Evolutionary conservation across 495 filamentous ascomycete genomes (phyloP).

Genomic region (Sabuloglossum arenarium): DNA sequence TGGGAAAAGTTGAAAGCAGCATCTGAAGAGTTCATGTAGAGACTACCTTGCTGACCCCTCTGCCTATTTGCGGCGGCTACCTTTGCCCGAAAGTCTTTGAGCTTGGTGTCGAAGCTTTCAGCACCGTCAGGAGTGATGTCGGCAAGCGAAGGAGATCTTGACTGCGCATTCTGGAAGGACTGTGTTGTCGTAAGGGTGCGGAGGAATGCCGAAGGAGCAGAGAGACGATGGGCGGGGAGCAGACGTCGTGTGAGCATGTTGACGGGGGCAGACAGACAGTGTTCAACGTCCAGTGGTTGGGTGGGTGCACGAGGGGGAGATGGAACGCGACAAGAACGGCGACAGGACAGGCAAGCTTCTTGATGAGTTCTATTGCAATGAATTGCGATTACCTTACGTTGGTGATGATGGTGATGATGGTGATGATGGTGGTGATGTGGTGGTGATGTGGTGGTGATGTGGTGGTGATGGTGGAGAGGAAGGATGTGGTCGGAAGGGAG

Average conservation of each 20-base stretch:
- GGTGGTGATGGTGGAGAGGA: too few species aligned
- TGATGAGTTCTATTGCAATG: too few species aligned
- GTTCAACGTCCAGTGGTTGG: not conserved
- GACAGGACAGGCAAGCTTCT: too few species aligned
- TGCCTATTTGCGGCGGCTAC: conserved; percentile 50
- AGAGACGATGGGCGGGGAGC: conserved; percentile 22
- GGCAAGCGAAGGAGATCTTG: conserved; percentile 52
- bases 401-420: too few species aligned
- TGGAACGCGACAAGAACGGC: not conserved
- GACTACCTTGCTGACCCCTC: conserved; percentile 46
- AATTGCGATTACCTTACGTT: too few species aligned
- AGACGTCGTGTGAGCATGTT: conserved; percentile 29
- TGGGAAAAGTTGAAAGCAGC: conserved; percentile 13
- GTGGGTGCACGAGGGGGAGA: not conserved
- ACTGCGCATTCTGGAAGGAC: conserved; percentile 13
- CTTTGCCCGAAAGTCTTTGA: conserved; percentile 71
- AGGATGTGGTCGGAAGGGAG: too few species aligned
- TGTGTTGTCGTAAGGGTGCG: conserved; percentile 41
- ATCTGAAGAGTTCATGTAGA: conserved; percentile 5
- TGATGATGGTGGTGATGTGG: too few species aligned
- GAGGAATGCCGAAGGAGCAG: conserved; percentile 22
- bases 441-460: too few species aligned
- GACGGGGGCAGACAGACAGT: conserved; percentile 2
- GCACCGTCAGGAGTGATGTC: conserved; percentile 58
- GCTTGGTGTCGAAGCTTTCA: conserved; percentile 53